These are phyloP conservation scores for Volvox reticuliferus DNA, from an alignment of 139 green algal genomes.

Conservation along the genomic window DNA sequence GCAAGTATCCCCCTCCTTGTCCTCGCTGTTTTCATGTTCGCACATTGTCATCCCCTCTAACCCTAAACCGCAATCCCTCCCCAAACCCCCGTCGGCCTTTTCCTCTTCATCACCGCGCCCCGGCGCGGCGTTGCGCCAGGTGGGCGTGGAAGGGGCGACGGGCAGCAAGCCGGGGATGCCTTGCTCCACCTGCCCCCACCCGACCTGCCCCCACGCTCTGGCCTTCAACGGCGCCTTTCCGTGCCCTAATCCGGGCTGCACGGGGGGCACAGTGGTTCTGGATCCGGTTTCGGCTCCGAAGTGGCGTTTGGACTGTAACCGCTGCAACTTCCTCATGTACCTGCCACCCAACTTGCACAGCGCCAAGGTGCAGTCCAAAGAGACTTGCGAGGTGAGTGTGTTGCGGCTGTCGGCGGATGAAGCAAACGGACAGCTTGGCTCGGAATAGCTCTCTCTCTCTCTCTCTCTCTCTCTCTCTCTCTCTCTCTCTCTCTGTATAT, in stretches of 20 bases:
- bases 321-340: conserved; percentile 89
- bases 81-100: too few species aligned
- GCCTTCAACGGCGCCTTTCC: conserved; percentile 54
- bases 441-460: not conserved
- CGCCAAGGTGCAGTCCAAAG: conserved; percentile 66
- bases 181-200: conserved; percentile 86
- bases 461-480: not conserved
- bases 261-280: conserved; percentile 73
- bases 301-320: conserved; percentile 89
- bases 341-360: conserved; percentile 80
- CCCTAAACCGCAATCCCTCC: too few species aligned
- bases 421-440: too few species aligned
- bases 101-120: too few species aligned
- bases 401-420: too few species aligned
- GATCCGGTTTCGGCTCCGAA: conserved; percentile 84
- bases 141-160: conserved; percentile 42
- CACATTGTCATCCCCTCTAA: too few species aligned
- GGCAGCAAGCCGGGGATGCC: conserved; percentile 81
- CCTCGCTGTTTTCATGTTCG: too few species aligned
- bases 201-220: conserved; percentile 77
- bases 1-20: too few species aligned
- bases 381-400: conserved; percentile 69
- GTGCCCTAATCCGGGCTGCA: conserved; percentile 72
- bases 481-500: too few species aligned
- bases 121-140: not conserved